Evolutionary conservation across 2,329 filamentous ascomycete genomes (phyloP).

Genomic region (Magnaporthiopsis incrustans): DNA sequence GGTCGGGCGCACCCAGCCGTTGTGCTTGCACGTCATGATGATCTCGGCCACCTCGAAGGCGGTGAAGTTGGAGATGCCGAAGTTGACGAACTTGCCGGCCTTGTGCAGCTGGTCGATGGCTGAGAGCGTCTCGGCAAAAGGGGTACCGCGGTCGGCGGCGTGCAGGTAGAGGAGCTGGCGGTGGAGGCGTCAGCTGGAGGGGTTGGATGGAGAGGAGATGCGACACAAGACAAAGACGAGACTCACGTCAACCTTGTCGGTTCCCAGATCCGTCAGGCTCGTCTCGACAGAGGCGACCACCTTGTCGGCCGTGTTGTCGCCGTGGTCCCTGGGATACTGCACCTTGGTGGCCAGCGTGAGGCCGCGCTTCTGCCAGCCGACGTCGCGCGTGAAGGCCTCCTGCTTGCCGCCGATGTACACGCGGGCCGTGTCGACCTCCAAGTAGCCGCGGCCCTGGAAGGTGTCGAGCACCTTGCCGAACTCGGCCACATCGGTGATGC

Average conservation of each 20-base stretch:
- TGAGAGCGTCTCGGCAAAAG: conserved; percentile 67
- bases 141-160: conserved; percentile 12
- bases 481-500: conserved; percentile 50
- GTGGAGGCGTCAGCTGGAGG: neutral
- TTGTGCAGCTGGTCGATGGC: conserved; percentile 76
- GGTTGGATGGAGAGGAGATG: neutral
- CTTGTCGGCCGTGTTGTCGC: conserved; percentile 54
- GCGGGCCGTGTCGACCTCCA: conserved; percentile 66
- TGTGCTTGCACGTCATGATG: conserved; percentile 68
- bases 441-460: conserved; percentile 59
- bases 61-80: conserved; percentile 79
- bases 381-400: conserved; percentile 59
- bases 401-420: conserved; percentile 60
- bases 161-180: conserved; percentile 5
- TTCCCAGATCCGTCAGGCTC: conserved; percentile 63
- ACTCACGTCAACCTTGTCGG: conserved; percentile 58
- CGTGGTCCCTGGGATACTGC: conserved; percentile 50
- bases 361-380: conserved; percentile 61
- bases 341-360: conserved; percentile 61
- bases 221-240: no score
- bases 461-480: conserved; percentile 58
- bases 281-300: conserved; percentile 58
- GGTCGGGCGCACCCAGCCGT: conserved; percentile 73
- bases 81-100: conserved; percentile 71
- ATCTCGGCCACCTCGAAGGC: conserved; percentile 85